Percentiles rank a stretch among this genome's conserved stretches.
These are phyloP conservation scores for Penicillium expansum DNA, from an alignment of 2,329 filamentous ascomycete species.

Conservation along the genomic window DNA sequence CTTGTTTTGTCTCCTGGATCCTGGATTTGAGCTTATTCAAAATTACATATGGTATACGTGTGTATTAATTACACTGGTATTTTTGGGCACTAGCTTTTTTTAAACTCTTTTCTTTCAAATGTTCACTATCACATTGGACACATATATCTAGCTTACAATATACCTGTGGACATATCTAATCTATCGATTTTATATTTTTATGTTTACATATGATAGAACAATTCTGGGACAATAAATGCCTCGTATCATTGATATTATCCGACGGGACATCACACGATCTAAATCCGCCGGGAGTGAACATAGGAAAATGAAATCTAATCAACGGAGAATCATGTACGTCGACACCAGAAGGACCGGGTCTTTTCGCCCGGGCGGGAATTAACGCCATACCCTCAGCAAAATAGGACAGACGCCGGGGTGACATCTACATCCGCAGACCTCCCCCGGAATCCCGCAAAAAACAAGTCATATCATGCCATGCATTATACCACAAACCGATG, in stretches of 20 bases:
- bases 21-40: conserved; percentile 10
- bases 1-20: not conserved
- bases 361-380: conserved; percentile 26
- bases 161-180: not conserved
- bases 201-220: not conserved
- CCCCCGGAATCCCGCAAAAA: conserved; percentile 22
- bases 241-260: conserved; percentile 31
- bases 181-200: not conserved
- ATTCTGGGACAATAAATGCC: conserved; percentile 10
- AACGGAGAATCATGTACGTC: conserved; percentile 26
- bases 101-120: not conserved
- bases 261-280: conserved; percentile 27
- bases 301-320: conserved; percentile 29
- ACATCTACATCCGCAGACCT: conserved; percentile 11
- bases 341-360: conserved; percentile 26
- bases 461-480: conserved; percentile 39
- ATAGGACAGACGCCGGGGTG: conserved; percentile 23
- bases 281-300: conserved; percentile 26
- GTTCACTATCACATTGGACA: not conserved
- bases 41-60: not conserved
- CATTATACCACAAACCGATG: conserved; percentile 37
- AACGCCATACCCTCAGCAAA: conserved; percentile 33
- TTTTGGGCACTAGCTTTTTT: conserved; percentile 10
- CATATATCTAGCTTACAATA: no score
- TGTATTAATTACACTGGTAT: conserved; percentile 9